Conservation (phyloP, 257 asterid genomes). For the Solanum medicagineum region DNA sequence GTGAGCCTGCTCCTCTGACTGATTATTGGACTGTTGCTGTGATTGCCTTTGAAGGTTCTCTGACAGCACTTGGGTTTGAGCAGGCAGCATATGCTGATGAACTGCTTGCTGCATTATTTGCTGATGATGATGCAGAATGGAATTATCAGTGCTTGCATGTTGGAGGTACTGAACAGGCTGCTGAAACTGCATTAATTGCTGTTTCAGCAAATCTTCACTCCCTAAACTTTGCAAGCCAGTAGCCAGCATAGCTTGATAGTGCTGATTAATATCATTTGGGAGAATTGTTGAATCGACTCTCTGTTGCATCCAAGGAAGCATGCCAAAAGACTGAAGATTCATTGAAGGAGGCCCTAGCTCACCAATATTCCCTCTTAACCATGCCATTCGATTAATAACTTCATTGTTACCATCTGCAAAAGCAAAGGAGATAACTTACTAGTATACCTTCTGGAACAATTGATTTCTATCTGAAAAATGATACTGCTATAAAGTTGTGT, state of each 20-base stretch:
- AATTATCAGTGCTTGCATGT: conserved; percentile 39
- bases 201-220: conserved; percentile 49
- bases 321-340: conserved; percentile 58
- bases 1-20: conserved; percentile 27
- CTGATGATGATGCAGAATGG: conserved; percentile 35
- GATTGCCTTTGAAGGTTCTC: conserved; percentile 49
- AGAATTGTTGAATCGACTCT: conserved; percentile 51
- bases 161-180: conserved; percentile 67
- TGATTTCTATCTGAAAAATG: neutral
- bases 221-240: conserved; percentile 56
- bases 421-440: neutral
- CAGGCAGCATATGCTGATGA: conserved; percentile 42
- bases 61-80: conserved; percentile 53
- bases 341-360: conserved; percentile 62
- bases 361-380: conserved; percentile 74
- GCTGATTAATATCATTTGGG: conserved; percentile 65
- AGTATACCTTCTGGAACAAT: neutral
- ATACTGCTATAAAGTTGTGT: neutral
- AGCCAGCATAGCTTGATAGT: conserved; percentile 72
- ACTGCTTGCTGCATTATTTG: conserved; percentile 36
- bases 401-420: conserved; percentile 55
- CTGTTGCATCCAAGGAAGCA: conserved; percentile 88
- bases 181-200: conserved; percentile 66
- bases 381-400: conserved; percentile 60
- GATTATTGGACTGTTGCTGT: conserved; percentile 43